Base-by-base conservation (phyloP, 495 filamentous ascomycete species). In the Hypomontagnella submonticulosa region DNA sequence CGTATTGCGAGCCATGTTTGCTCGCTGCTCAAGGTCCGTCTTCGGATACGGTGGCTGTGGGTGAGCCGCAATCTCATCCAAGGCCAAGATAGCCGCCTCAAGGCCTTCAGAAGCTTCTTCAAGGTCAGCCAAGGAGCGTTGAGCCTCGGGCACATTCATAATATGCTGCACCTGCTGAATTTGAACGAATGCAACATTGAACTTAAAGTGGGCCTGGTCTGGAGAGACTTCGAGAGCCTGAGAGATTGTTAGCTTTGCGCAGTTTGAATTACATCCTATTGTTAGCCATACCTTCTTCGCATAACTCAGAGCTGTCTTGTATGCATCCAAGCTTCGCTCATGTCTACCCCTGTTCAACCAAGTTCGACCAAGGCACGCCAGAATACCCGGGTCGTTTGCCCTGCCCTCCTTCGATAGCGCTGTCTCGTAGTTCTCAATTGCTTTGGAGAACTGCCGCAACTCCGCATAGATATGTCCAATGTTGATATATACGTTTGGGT, bases 151-250 rank as follows among this genome's bases (percentile, higher is more conserved):
- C 15, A 97, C 83, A 47, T 77, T 81, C 79, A 92, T 86, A n/a
- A 97, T 85, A 36, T 90, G 82, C 20, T 88, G 87, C 33, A 94
- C 93, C 50, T 97, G 86, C 73, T 97, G 92, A 61, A 96, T 92
- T 71, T 98, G 93, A 13, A 97, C 92, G 64, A 97, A 99, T 18
- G 95, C 95, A 12, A 99, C 91, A 73, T 99, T 99, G 85, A 99
- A 99, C 72, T 94, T 89, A 71, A 95, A 90, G 77, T 97, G 91
- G 6, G 92, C 81, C 68, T 96, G 91, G 15, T 93, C 90, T 1
- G 92, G 91, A 0, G 90, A 87, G 38, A 91, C 81, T 40, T 86
- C 84, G 27, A 93, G 85, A 15, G 93, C 92, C 81, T 93, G 49
- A 13, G 52, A 37, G 12, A 13, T 46, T 54, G 62, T 81, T 48